phyloP scores from a whole-genome alignment of 2,329 filamentous ascomycete genomes.

The Nemania serpens region DNA sequence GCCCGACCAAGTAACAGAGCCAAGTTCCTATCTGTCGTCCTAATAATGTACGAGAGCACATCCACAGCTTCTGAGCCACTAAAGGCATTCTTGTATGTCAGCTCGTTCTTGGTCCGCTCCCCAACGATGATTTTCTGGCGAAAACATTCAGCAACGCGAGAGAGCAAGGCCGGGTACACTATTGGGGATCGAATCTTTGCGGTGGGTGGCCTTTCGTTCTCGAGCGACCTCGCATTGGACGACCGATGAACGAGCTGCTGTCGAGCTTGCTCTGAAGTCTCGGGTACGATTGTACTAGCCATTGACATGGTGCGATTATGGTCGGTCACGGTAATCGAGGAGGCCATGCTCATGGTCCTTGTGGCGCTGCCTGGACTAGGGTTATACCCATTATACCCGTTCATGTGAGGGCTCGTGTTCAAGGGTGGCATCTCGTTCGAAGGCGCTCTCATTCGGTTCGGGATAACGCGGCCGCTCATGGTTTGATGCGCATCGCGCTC shows the following conservation, averaged over 20 bases:
- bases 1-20: constrained; percentile 88
- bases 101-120: constrained; percentile 92
- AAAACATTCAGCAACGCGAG: constrained; percentile 92
- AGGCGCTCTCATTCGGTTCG: constrained; percentile 63
- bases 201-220: constrained; percentile 61
- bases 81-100: constrained; percentile 97
- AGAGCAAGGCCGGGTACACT: constrained; percentile 91
- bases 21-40: constrained; percentile 93
- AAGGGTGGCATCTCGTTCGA: constrained; percentile 48
- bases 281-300: constrained; percentile 79
- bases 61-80: constrained; percentile 95
- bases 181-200: constrained; percentile 75
- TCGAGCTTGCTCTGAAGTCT: constrained; percentile 59
- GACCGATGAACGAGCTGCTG: constrained; percentile 58
- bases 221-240: constrained; percentile 59
- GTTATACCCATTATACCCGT: constrained; percentile 46
- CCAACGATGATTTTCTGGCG: constrained; percentile 83
- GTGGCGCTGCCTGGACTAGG: constrained; percentile 59
- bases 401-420: constrained; percentile 37
- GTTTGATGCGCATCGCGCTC: constrained; percentile 85
- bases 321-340: constrained; percentile 54
- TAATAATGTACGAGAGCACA: constrained; percentile 93
- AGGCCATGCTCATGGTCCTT: constrained; percentile 65
- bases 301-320: constrained; percentile 81
- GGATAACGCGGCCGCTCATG: constrained; percentile 90